Conservation (phyloP, 352 stramenopile species). For the Phytopythium helicoides region DNA sequence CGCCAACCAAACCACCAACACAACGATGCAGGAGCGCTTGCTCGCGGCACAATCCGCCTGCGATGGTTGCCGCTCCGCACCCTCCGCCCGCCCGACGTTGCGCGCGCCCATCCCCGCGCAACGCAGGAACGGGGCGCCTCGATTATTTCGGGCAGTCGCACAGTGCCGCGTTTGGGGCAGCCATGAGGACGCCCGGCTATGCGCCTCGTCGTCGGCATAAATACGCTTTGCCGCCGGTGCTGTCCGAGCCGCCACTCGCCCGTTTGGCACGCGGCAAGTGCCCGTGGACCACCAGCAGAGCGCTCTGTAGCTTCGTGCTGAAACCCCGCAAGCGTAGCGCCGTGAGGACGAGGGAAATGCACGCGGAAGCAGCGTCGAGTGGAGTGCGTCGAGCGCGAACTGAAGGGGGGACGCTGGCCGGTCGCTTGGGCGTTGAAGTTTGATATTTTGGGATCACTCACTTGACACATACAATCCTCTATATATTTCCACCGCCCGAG, state of each 20-base stretch:
- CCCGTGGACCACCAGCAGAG: not conserved
- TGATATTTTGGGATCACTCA: constrained; percentile 12
- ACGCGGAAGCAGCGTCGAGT: no score
- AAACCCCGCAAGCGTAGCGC: no score
- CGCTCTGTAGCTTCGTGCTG: not conserved
- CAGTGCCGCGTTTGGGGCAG: constrained; percentile 8
- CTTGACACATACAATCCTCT: not conserved
- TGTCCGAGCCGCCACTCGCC: no score
- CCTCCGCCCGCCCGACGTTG: no score
- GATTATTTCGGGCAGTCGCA: constrained; percentile 12
- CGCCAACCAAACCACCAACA: no score
- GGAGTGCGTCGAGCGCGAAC: not conserved
- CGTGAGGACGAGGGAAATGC: no score
- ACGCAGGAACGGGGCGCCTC: no score
- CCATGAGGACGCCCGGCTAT: not conserved
- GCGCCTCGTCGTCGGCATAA: not conserved
- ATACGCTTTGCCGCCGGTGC: constrained; percentile 2
- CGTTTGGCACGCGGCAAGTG: no score
- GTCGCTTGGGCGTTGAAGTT: constrained; percentile 10
- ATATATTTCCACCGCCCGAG: not conserved
- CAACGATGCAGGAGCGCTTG: no score
- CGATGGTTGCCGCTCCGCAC: no score
- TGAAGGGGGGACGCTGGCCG: not conserved
- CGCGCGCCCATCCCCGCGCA: no score
- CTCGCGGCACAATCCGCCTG: no score